These are phyloP conservation scores for Cynara cardunculus DNA, from an alignment of 129 eudicot genomes.

Conservation along the genomic window DNA sequence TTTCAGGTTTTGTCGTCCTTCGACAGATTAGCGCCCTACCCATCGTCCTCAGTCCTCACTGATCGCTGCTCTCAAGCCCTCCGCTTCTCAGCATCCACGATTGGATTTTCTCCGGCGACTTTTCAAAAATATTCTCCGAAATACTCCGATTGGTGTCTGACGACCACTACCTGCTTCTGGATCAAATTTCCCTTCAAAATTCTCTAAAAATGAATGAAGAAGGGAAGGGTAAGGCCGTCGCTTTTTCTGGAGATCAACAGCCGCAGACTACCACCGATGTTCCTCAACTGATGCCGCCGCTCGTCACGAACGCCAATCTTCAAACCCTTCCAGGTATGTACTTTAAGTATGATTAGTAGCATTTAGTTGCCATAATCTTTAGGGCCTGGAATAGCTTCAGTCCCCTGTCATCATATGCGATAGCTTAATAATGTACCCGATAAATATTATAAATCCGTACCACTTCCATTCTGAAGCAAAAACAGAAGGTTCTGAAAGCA, in stretches of 20 bases:
- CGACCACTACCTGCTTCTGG: neutral
- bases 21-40: neutral
- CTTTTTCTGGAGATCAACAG: conserved; percentile 19
- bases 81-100: neutral
- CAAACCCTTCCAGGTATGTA: conserved; percentile 21
- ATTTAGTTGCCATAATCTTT: neutral
- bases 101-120: neutral
- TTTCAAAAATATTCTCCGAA: neutral
- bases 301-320: neutral
- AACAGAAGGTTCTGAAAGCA: neutral
- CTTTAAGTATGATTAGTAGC: neutral
- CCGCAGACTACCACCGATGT: conserved; percentile 8
- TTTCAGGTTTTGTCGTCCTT: neutral
- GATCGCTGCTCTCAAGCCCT: conserved; percentile 14
- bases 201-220: neutral
- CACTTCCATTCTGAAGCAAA: neutral
- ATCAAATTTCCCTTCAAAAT: neutral
- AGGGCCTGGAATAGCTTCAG: neutral
- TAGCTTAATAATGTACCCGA: neutral
- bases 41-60: conserved; percentile 3
- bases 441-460: neutral
- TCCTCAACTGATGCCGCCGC: neutral
- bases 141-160: neutral
- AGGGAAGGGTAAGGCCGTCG: conserved; percentile 4
- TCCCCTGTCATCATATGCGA: neutral